Base-by-base conservation (phyloP, 805 yeast genomes). In the Yamadazyma takamatsuzukensis region DNA sequence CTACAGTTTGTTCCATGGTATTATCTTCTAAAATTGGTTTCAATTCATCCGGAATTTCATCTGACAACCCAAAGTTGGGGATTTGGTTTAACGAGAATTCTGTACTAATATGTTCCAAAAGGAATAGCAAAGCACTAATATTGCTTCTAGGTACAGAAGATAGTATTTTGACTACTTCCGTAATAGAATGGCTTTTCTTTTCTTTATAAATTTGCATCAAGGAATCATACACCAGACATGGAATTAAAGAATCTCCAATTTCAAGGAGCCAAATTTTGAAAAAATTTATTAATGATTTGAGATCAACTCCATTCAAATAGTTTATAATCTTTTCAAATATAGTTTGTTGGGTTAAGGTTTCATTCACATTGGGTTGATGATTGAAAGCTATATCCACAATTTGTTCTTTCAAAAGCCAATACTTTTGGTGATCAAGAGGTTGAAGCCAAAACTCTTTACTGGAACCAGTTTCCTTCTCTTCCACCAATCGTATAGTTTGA, bases 181-280 rank as follows among this genome's bases (percentile, higher is more conserved):
- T 9, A 7, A 33, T 19, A 23, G 41, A 33, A 11, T 12, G 56
- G 3, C 27, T 32, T 7, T 39, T 25, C 8, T 30, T n/a, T 28
- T 41, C 40, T 18, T 22, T 29, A 18, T 37, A 41, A 15, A 34
- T 30, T 7, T 41, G 41, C 12, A 43, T 41, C 15, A 44, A 36
- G 6, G 44, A 33, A 28, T 66, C 72, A 40, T 50, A 62, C 5
- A 62, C 56, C 41, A 61, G 54, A 33, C 65, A 64, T 0, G 72
- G 72, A 10, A 67, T 63, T 15, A 65, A 39, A 0, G 71, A 60
- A 34, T 67, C 72, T 23, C 58, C 53, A 10, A 58, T 53, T 36
- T 67, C 71, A 6, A 67, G 45, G 15, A 66, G 45, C 72, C 72
- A 67, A 36, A 52, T 53, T 33, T 59, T 61, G 18, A 61, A 24